A percentile compares a stretch with the other conserved stretches of the same genome.
Evolutionary conservation across 2,329 filamentous ascomycete genomes (phyloP).

Genomic region (Aspergillus pseudoglaucus): DNA sequence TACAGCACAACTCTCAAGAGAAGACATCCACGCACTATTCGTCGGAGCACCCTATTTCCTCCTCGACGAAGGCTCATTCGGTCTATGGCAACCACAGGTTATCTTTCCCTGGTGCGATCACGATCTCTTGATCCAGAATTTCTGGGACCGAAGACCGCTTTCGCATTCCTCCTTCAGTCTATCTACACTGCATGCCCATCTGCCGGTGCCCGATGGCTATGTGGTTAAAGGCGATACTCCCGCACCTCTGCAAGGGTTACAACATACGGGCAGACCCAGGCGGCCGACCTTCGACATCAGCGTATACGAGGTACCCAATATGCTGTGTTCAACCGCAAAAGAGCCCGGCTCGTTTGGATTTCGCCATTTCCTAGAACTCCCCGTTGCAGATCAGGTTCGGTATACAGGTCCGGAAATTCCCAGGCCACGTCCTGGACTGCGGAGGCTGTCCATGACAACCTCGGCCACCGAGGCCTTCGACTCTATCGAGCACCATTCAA

Average conservation of each 20-base stretch:
- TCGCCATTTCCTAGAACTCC: conserved; percentile 42
- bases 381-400: conserved; percentile 32
- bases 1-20: conserved; percentile 10
- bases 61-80: conserved; percentile 36
- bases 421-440: conserved; percentile 12
- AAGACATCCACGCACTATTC: conserved; percentile 36
- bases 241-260: conserved; percentile 17
- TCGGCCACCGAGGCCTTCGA: conserved; percentile 27
- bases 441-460: conserved; percentile 17
- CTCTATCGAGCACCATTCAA: conserved; percentile 27
- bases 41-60: conserved; percentile 41
- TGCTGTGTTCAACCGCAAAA: conserved; percentile 40
- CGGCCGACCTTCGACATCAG: conserved; percentile 39
- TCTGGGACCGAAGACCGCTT: conserved; percentile 35
- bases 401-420: conserved; percentile 18
- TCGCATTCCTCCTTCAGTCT: conserved; percentile 37
- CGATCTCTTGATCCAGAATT: conserved; percentile 31
- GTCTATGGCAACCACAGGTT: conserved; percentile 37
- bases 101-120: conserved; percentile 41
- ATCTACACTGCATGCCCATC: conserved; percentile 39
- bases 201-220: conserved; percentile 36
- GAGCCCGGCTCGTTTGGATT: conserved; percentile 44
- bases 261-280: conserved; percentile 20
- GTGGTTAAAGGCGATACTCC: conserved; percentile 22
- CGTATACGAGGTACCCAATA: conserved; percentile 44